A percentile compares a stretch with the other conserved stretches of the same genome.
Evolutionary conservation across 371 early-diverging fungal species (phyloP).

Genomic region (Syncephalis fuscata): DNA sequence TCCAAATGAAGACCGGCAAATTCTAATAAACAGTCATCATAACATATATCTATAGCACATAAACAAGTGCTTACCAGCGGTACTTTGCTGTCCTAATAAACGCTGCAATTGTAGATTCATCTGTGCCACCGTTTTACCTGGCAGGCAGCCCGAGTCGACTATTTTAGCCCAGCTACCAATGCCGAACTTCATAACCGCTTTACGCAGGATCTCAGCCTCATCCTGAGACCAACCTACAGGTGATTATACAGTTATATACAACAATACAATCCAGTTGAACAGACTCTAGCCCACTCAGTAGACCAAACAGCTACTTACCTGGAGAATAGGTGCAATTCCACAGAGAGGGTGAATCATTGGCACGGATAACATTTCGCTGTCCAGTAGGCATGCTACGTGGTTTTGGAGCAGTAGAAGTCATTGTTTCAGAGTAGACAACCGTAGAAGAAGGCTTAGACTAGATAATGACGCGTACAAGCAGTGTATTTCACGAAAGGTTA

Average conservation of each 20-base stretch:
- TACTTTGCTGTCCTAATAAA: constrained; percentile 84
- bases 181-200: constrained; percentile 76
- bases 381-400: constrained; percentile 80
- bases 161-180: constrained; percentile 91
- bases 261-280: background rate
- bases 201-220: constrained; percentile 65
- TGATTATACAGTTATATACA: background rate
- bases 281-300: background rate
- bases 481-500: too few relatives aligned
- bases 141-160: constrained; percentile 66
- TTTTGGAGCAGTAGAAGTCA: constrained; percentile 17
- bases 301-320: constrained; percentile 16
- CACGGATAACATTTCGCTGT: constrained; percentile 72
- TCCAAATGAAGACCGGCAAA: constrained; percentile 85
- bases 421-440: constrained; percentile 4
- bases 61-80: constrained; percentile 37
- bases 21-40: constrained; percentile 25
- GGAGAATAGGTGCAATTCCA: constrained; percentile 90
- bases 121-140: constrained; percentile 87
- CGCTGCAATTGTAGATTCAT: constrained; percentile 88
- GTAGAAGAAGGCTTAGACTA: too few relatives aligned
- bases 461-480: too few relatives aligned
- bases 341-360: constrained; percentile 77
- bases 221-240: constrained; percentile 63
- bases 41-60: background rate